Base-by-base conservation (phyloP, 176 grass and related monocot genomes). In the Rhynchospora pubera region DNA sequence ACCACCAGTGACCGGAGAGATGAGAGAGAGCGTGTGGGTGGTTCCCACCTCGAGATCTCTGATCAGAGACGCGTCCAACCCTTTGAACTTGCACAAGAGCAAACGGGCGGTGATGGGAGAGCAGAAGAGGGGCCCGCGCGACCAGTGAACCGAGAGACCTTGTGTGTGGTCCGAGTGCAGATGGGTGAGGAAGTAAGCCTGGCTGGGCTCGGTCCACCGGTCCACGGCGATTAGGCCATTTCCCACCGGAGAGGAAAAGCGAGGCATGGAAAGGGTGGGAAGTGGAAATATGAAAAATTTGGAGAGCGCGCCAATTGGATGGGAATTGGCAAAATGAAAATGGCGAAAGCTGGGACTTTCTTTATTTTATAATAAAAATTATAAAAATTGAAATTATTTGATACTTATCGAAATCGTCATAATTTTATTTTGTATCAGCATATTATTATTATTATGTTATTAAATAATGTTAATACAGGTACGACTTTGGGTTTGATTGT, bases 161-260 rank as follows among this genome's bases (percentile, higher is more conserved):
- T 34, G 80, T 47, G 91, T 94, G 91, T 94, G 94, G 80, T 97
- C 94, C 46, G 89, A 67, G 86, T 94, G 94, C 65, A 97, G 94
- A 86, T 94, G 91, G 52, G 90, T 97, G 79, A 94, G 91, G 88
- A 97, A 97, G 88, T 97, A 94, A 16, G 73, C 94, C 71, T 87
- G 85, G 77, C 86, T 86, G 9, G 82, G 83, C 52, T 83, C 88
- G 65, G 39, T 23, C 83, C 91, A 97, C 86, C 85, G 87, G 53
- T 94, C 90, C 57, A 97, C 77, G 32, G 83, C 85, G 26, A 97
- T 86, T 79, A 91, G 19, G 26, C 94, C 90, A 62, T 94, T 84
- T 9, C 91, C 90, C 70, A 91, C 91, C 39, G 70, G 66, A 71
- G 58, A 91, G 32, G 18, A 13, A 30, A 78, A 16, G 39, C 8